Evolutionary conservation across 179 eudicot species (phyloP), one percentile per base, ranked within the genome.

Genomic region (Silene coronaria): DNA sequence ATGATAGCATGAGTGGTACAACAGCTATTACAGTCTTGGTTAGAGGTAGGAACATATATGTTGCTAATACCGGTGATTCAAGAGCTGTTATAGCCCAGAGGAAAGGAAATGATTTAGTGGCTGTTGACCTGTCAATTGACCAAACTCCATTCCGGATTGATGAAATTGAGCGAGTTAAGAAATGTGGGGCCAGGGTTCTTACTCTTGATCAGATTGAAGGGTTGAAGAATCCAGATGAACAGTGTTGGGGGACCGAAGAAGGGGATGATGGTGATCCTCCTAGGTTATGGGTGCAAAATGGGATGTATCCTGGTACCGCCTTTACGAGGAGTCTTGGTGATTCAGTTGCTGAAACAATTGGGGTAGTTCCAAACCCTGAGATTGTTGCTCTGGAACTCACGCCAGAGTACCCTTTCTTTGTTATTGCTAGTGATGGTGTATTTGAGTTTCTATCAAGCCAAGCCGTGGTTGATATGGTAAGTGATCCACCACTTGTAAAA

Each of bases 1-100:
- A 95, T 81, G 99, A 95, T 82, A 92, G 93, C 82, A 95, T 95
- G 99, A 95, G 99, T 76, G 99, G 99, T 55, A 95, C 99, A n/a
- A 95, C 99, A 75, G 96, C 99, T n/a, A 82, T 92, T 80, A 95
- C 99, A 24, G 79, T 95, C 36, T 81, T 95, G 82, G 95, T 92
- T 68, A 80, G 99, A 74, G 97, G 94, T 74, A 84, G 82, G 82
- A 92, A 90, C 1, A 70, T 95, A 32, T 92, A 88, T 77, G 91
- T 89, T 75, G 91, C 96, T 45, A 95, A 95, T 84, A 76, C 95
- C 6, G 99, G 99, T 79, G 99, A 95, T 84, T 95, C 99, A 1
- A 89, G 99, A 80, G 99, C 99, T 77, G 86, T 92, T 78, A 85
- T 92, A 79, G 99, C 96, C 34, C 91, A 95, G 81, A 92, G 85